Evolutionary conservation across 345 rosid species (phyloP), one percentile per base, ranked within the genome.

Genomic region (Kernera saxatilis): DNA sequence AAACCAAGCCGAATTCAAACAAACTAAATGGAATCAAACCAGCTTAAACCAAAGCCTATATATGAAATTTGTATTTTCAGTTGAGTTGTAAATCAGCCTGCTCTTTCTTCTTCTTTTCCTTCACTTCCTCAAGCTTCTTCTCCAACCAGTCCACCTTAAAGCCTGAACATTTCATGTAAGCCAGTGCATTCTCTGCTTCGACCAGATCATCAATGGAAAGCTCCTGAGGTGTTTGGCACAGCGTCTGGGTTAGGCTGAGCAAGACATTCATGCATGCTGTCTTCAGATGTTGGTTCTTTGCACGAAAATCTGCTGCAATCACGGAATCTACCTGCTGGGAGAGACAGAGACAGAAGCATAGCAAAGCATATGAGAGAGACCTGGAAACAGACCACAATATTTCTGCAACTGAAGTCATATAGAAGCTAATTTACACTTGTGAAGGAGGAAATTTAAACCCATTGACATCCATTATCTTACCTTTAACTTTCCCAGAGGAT

Each of bases 71-170:
- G n/a, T n/a, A n/a, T n/a, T n/a, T n/a, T n/a, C n/a, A n/a, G n/a
- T n/a, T n/a, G n/a, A n/a, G n/a, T n/a, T n/a, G n/a, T n/a, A n/a
- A n/a, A n/a, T n/a, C n/a, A n/a, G n/a, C n/a, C 21, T 13, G 5
- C 2, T 35, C 64, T 48, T 43, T 64, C 48, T 64, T 66, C 58
- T 43, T 72, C 40, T 32, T 73, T 11, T 6, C 44, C 23, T 22
- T 52, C 0, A 72, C 49, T 3, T 23, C n/a, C 9, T 43, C 71
- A 5, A 70, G 10, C 27, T 35, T 70, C n/a, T 25, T 70, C 67
- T 70, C 67, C 39, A 70, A 19, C 75, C 76, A 71, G 17, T 71
- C 71, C 22, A 71, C 69, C 54, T 62, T 40, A 23, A 71, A 43
- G 0, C 76, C 76, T 0, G 32, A 54, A 1, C 21, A 41, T 32